Evolutionary conservation across 192 early-diverging fungal genomes (phyloP), one percentile per base, ranked within the genome.

Genomic region (Coemansia sp.): DNA sequence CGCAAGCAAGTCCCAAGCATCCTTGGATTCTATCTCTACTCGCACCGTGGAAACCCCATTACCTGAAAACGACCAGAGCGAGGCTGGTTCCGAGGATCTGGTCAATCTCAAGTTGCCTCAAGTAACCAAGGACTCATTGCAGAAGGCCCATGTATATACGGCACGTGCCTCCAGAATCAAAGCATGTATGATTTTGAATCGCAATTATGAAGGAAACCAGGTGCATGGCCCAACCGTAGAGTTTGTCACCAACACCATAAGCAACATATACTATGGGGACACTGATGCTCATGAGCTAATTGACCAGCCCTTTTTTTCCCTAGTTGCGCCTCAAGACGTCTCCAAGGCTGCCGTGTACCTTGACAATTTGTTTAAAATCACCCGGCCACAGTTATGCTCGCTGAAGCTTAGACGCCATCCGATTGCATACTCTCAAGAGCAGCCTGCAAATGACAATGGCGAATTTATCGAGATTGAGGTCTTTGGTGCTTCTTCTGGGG

Each of bases 241-340:
- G 42, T 74, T 68, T 61, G 65, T 64, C 8, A 74, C 72, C 11
- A 74, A 74, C 48, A 62, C 65, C 1, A 67, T 74, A 33, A 63
- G 57, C 53, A 48, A 45, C 11, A 55, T 74, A 5, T 68, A 60
- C n/a, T 43, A 50, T 26, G 72, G 65, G 9, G 53, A 67, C 28
- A 53, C 54, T 1, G 72, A 74, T 20, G 65, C 65, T 7, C 57
- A 74, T 37, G 72, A 74, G 49, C 53, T 74, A 12, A 57, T 61
- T 9, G 59, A 52, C 10, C 48, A 38, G 31, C 61, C 72, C 43
- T 68, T 74, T 47, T 51, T 74, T 14, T 64, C 72, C 8, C 28
- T 74, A 6, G 57, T 74, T 23, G 61, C 51, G 5, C 57, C 55
- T 11, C 31, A 43, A 13, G 65, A 74, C 19, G 37, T 74, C 14